phyloP scores from a whole-genome alignment of 139 green algal species.

The Chlamydomonas eustigma region DNA sequence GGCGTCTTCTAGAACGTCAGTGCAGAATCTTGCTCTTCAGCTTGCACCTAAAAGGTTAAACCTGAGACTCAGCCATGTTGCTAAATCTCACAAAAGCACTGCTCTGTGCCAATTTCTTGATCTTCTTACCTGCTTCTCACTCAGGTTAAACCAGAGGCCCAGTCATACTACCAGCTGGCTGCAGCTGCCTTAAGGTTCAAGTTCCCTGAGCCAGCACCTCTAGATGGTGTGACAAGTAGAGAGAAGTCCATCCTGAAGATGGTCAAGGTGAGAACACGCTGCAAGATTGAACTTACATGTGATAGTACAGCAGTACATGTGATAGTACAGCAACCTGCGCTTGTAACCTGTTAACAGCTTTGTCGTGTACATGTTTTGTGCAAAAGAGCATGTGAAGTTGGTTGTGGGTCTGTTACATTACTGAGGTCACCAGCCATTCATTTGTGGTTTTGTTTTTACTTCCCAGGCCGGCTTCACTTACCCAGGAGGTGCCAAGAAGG shows the following conservation, averaged over 20 bases:
- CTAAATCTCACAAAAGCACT: neutral
- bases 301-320: no score
- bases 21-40: no score
- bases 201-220: constrained; percentile 76
- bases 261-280: constrained; percentile 43
- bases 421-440: no score
- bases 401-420: no score
- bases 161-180: constrained; percentile 80
- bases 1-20: no score
- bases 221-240: constrained; percentile 88
- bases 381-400: no score
- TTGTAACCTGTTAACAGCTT: neutral
- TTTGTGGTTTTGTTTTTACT: no score
- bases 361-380: no score
- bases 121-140: neutral
- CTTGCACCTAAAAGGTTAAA: no score
- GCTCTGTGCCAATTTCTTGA: neutral
- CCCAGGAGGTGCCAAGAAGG: constrained; percentile 25
- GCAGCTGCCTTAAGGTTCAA: constrained; percentile 67
- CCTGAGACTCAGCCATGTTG: neutral
- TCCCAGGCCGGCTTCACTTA: constrained; percentile 42
- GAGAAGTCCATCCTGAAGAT: constrained; percentile 60
- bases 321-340: no score
- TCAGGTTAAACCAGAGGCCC: constrained; percentile 68
- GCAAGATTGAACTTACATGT: no score